Conservation (phyloP, 192 early-diverging fungal genomes). For the Coemansia sp. region DNA sequence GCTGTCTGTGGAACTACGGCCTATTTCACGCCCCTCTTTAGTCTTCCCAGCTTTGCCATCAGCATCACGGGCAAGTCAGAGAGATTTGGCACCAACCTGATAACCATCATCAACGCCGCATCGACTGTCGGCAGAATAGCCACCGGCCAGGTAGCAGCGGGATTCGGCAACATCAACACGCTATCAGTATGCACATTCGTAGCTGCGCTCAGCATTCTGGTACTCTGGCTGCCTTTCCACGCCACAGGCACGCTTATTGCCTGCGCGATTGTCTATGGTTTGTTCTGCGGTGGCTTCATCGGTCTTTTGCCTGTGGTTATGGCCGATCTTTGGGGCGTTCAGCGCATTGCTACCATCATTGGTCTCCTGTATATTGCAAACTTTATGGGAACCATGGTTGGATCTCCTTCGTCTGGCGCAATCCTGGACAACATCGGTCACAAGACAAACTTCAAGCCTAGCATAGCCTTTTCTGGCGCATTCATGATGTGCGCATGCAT, state of each 20-base stretch:
- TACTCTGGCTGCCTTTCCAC: constrained; percentile 55
- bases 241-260: constrained; percentile 35
- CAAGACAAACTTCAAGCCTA: constrained; percentile 29
- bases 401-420: constrained; percentile 51
- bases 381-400: constrained; percentile 51
- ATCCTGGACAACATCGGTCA: constrained; percentile 52
- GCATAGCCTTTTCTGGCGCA: constrained; percentile 41
- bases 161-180: constrained; percentile 60
- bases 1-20: constrained; percentile 52
- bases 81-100: constrained; percentile 51
- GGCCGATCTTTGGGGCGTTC: constrained; percentile 54
- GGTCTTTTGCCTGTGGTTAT: constrained; percentile 54
- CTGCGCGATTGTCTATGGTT: constrained; percentile 51
- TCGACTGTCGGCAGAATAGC: constrained; percentile 61
- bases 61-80: constrained; percentile 35
- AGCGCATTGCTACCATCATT: constrained; percentile 55
- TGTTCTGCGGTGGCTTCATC: constrained; percentile 58
- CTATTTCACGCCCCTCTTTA: too few species aligned
- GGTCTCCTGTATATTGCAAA: constrained; percentile 54
- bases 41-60: too few species aligned
- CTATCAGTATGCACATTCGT: constrained; percentile 45
- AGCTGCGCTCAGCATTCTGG: constrained; percentile 45
- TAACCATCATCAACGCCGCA: constrained; percentile 63
- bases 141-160: constrained; percentile 57
- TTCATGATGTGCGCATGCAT: constrained; percentile 28